A percentile compares a stretch with the other conserved stretches of the same genome.
Conservation (phyloP, 257 asterid species). For the Solanum chmielewskii region DNA sequence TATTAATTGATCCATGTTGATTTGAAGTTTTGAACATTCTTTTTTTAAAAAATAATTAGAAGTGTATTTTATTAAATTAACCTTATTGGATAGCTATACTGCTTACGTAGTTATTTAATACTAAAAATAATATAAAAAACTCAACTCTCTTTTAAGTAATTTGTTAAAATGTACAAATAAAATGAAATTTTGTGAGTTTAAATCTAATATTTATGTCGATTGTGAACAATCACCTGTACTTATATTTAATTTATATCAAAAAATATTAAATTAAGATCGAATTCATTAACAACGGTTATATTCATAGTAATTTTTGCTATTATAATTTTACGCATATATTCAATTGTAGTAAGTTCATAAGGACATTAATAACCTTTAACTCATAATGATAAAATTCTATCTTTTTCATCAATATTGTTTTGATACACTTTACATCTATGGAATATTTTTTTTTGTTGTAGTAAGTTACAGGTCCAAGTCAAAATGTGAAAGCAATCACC, state of each 20-base stretch:
- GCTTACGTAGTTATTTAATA: too few species aligned
- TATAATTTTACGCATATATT: neutral
- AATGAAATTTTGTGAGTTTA: neutral
- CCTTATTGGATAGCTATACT: neutral
- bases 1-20: neutral
- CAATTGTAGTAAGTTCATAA: neutral
- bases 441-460: neutral
- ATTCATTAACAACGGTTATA: neutral
- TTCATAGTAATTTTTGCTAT: too few species aligned
- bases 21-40: neutral
- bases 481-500: neutral
- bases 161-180: neutral
- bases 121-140: too few species aligned
- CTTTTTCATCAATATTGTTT: neutral
- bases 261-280: neutral
- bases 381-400: neutral
- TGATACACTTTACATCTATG: neutral
- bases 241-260: neutral
- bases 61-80: too few species aligned
- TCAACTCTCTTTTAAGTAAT: too few species aligned
- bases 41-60: too few species aligned
- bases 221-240: neutral
- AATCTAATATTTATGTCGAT: too few species aligned
- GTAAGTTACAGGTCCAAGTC: neutral
- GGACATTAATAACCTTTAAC: neutral